These are phyloP conservation scores for Trametes punicea DNA, from an alignment of 768 basidiomycete species.

Conservation along the genomic window DNA sequence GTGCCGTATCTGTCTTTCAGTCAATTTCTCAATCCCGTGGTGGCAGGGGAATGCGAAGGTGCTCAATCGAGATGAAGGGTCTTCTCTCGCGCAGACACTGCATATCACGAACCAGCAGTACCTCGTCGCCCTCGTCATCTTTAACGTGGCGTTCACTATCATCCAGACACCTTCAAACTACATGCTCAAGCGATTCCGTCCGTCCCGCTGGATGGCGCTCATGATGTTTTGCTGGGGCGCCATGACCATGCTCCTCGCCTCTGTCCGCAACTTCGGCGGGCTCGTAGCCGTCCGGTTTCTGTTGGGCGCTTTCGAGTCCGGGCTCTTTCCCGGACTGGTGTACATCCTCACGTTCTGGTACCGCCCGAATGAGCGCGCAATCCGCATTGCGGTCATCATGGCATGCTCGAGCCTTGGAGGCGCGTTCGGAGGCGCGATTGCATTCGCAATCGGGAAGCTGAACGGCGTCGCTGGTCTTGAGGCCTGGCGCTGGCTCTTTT, in stretches of 20 bases:
- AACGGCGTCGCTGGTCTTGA: conserved; percentile 26
- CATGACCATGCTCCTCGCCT: conserved; percentile 37
- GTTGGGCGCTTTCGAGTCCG: conserved; percentile 42
- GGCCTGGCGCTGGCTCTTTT: conserved; percentile 36
- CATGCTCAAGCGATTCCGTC: conserved; percentile 36
- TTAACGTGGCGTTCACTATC: conserved; percentile 38
- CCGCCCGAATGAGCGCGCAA: conserved; percentile 30
- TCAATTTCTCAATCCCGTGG: not conserved
- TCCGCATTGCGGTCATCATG: conserved; percentile 32
- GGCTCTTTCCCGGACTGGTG: conserved; percentile 40
- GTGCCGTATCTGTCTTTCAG: not conserved
- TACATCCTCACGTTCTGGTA: conserved; percentile 48
- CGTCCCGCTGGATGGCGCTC: conserved; percentile 38
- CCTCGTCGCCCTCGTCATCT: conserved; percentile 38
- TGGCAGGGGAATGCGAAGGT: conserved; percentile 33
- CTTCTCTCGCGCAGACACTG: conserved; percentile 30
- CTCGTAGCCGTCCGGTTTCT: conserved; percentile 38
- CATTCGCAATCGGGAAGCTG: conserved; percentile 30
- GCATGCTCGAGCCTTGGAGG: conserved; percentile 30
- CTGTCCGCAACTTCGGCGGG: conserved; percentile 35
- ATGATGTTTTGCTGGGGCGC: conserved; percentile 40
- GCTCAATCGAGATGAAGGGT: conserved; percentile 32
- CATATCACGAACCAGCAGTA: conserved; percentile 32
- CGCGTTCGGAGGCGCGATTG: conserved; percentile 34
- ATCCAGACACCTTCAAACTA: conserved; percentile 41